Evolutionary conservation across 352 stramenopile species (phyloP), one percentile per base, ranked within the genome.

Genomic region (Bremia lactucae): DNA sequence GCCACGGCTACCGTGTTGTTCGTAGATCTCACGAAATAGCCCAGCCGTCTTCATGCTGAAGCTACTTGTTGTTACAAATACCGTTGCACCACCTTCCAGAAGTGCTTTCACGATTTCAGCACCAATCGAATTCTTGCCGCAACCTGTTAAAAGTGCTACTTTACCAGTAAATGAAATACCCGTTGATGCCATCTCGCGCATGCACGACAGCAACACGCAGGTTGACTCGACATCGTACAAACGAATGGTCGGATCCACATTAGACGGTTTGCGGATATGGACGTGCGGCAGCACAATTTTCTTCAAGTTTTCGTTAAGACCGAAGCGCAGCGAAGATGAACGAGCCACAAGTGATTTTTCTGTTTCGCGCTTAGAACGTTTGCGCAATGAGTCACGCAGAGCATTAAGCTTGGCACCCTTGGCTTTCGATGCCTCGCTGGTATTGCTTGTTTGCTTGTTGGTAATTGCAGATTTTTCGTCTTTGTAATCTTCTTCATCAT

Each of bases 101-200:
- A 94, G 68, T 8, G 83, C 56, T 63, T 87, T 90, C 18, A 92
- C 76, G 4, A 94, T 58, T 47, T 93, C 79, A 0, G 68, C 73
- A 36, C 73, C 83, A 47, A 94, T 94, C 5, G 83, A 94, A 47
- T 89, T 84, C 36, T 68, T 65, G 8, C 83, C 83, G 42, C 79
- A 91, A 37, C 83, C 80, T 9, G 83, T 94, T 34, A 93, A 55
- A n/a, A 94, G 46, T 7, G 80, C 83, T 4, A 89, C 74, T 62
- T 93, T 91, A 29, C 76, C 78, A 7, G 46, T 68, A 47, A 94
- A 94, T n/a, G 73, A 90, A 16, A 90, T 72, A 42, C 83, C 83
- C 11, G 67, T 70, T 5, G 74, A 76, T 1, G 83, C 83, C 68
- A 93, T 89, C 42, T 92, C 80, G 18, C 72, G 73, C 77, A 94